Evolutionary conservation across 164 flowering plant genomes (phyloP), one percentile per base, ranked within the genome.

Genomic region (Taxillus chinensis): DNA sequence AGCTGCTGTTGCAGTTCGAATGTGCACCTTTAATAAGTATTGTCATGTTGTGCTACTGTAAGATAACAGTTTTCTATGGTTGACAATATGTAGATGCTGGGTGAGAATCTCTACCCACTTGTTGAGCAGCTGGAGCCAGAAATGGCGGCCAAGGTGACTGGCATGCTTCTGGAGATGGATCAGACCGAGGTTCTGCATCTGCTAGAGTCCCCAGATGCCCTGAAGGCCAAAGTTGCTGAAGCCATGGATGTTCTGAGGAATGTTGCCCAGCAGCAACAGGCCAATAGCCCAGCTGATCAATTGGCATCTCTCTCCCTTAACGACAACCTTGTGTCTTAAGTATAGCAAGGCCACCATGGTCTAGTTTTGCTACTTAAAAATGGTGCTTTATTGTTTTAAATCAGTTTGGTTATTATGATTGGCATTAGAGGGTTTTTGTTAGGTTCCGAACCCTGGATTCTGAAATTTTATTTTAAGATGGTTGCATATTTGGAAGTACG

Each of bases 111-210:
- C 39, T 80, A 77, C 70, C 81, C 81, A 11, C 76, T 75, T 8
- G 83, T 80, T 59, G 83, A 80, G 10, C 71, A 71, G 67, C 52
- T 80, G 59, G 83, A 80, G 77, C 83, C 66, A 58, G 81, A 78
- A 11, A 64, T 64, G 59, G 81, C 83, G 3, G 83, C 83, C 3
- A 80, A 80, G 52, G 81, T 80, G 15, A 80, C 81, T 0, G 81
- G 83, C 41, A 80, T 80, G 83, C 79, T 80, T 54, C 64, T 80
- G 11, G 83, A 80, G 81, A 80, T 78, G 83, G 83, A 80, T 59
- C 81, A 80, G 73, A 70, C 83, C 5, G 83, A 80, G 59, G 83
- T 80, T 42, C 38, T 80, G 61, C 83, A 77, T 57, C 55, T 77
- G 66, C 77, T 79, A 0, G 83, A 77, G 61, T 75, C 81, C 15